Evolutionary conservation across 306 rosid species (phyloP), one percentile per base, ranked within the genome.

Genomic region (Lagenaria siceraria): DNA sequence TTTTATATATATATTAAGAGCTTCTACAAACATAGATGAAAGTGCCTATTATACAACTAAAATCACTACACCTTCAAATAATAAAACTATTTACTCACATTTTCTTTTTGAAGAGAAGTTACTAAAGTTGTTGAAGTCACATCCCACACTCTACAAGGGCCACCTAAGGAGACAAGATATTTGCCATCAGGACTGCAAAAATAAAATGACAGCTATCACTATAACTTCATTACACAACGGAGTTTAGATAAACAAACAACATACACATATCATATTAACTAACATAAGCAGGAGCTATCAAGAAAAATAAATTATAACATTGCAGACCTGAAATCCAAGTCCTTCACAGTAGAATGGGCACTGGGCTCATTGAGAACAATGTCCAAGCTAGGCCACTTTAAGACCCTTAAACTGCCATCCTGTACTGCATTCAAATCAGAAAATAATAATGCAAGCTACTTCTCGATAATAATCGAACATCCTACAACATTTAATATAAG

Each of bases 381-480:
- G 83, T 88, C 91, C 97, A 89, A 81, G 89, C 93, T 89, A 65
- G 99, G 97, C 97, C 97, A 95, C 89, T 92, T 88, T 77, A 95
- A 86, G 86, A 92, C 85, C 87, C 87, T 92, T 81, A 95, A 84
- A 77, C 79, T 86, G 22, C 97, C 99, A 87, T 92, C 91, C 99
- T 95, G 93, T 83, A 88, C 93, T 82, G 88, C 93, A 95, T 74
- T 86, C 89, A 90, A 85, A 81, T 70, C 63, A 83, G 82, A 82
- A 55, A 76, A 85, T 87, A 78, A 91, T 51, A 51, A 52, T 31
- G 46, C 77, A 73, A 27, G 46, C 46, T 49, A 73, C 62, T 29
- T 72, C 17, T 7, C 49, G 13, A 36, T 59, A 49, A 36, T 48
- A n/a, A 17, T 27, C 18, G 8, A 73, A 10, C 77, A 46, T 19